Evolutionary conservation across 2,329 filamentous ascomycete species (phyloP).

Genomic region (Hypoxylon sp.): DNA sequence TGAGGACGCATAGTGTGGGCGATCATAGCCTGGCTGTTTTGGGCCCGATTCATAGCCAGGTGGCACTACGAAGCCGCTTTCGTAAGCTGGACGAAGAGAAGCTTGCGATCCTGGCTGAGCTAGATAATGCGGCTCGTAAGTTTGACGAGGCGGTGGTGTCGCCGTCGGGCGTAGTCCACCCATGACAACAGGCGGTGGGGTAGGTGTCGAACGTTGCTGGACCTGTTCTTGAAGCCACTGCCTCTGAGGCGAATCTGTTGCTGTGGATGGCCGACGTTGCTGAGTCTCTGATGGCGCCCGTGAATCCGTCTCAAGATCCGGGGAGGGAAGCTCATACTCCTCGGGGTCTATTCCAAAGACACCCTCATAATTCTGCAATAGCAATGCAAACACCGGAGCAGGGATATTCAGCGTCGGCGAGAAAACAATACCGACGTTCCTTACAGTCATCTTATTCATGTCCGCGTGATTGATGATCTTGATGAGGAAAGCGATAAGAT

Average conservation of each 20-base stretch:
- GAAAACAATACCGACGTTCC: conserved; percentile 98
- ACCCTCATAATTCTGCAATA: conserved; percentile 87
- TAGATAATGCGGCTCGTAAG: conserved; percentile 61
- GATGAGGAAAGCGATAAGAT: conserved; percentile 88
- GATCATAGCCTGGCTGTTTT: conserved; percentile 55
- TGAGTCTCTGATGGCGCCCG: conserved; percentile 51
- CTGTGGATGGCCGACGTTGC: conserved; percentile 63
- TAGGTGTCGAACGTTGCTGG: conserved; percentile 60
- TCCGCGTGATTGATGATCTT: conserved; percentile 91
- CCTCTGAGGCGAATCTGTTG: conserved; percentile 65
- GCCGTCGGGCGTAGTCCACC: conserved; percentile 52
- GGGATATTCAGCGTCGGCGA: conserved; percentile 97
- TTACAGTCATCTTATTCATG: conserved; percentile 97
- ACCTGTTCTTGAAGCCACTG: conserved; percentile 61
- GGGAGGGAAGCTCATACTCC: conserved; percentile 69
- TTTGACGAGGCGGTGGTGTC: conserved; percentile 59
- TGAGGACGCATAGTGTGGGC: conserved; percentile 50
- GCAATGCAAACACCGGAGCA: conserved; percentile 91
- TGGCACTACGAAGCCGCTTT: conserved; percentile 56
- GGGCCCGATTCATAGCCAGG: conserved; percentile 54
- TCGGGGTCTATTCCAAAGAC: conserved; percentile 84
- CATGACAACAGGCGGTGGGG: conserved; percentile 58
- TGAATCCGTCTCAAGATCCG: conserved; percentile 56
- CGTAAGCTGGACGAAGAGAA: conserved; percentile 59
- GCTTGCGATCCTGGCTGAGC: conserved; percentile 52